Conservation (phyloP, 176 grass and related monocot species). For the Rhynchospora tenuis region DNA sequence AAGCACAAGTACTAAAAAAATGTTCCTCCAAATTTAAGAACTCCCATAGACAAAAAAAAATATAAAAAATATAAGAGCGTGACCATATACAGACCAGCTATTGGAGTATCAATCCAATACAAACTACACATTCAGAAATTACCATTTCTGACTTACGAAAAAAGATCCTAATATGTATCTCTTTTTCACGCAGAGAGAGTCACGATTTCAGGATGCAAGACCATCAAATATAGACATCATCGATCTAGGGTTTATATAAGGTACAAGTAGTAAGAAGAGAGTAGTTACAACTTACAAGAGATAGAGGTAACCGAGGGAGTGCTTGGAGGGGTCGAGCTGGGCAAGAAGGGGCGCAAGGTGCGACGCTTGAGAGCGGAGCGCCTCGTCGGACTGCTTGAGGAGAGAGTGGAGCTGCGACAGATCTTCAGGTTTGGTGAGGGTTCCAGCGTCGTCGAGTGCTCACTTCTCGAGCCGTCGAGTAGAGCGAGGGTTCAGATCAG, state of each 20-base stretch:
- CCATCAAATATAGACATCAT: background rate
- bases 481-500: no score
- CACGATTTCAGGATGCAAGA: background rate
- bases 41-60: background rate
- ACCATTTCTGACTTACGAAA: background rate
- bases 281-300: conserved; percentile 59
- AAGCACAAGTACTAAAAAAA: background rate
- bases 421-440: conserved; percentile 59
- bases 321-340: conserved; percentile 52
- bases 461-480: no score
- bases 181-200: background rate
- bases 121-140: background rate
- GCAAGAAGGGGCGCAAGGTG: conserved; percentile 47
- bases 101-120: background rate
- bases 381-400: conserved; percentile 73
- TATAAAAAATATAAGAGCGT: background rate
- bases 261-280: no score
- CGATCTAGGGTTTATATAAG: background rate
- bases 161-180: background rate
- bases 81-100: no score
- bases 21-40: background rate
- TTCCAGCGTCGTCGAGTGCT: conserved; percentile 72
- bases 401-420: conserved; percentile 60
- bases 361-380: conserved; percentile 49
- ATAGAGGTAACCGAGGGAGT: conserved; percentile 92